Base-by-base conservation (phyloP, 208 protist species). In the Leptomonas pyrrhocoris region DNA sequence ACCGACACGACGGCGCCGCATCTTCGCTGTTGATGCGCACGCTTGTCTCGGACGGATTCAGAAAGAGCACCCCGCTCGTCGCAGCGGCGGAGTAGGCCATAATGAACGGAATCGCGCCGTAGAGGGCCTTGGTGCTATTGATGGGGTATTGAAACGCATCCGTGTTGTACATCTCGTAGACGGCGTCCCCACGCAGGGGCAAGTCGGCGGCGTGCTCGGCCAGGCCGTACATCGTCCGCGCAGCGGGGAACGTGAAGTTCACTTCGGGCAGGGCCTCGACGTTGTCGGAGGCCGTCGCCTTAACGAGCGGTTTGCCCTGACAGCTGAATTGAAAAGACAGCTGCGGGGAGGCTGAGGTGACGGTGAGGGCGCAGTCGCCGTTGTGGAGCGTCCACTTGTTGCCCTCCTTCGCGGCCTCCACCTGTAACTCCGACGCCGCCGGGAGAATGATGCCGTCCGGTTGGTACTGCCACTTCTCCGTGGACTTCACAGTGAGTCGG, bases 131-230 rank as follows among this genome's bases (percentile, higher is more conserved):
- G 9, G 90, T 88, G 74, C 95, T 93, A 70, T 99, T 92, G 2
- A 99, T 58, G 50, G 98, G 90, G 79, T 99, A 99, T 74, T 99
- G 86, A 76, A 99, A 99, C 7, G 99, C 96, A 72, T 99, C 99
- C 0, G 98, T 89, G 79, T 99, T 99, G 74, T 92, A 99, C 40
- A 99, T 83, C 28, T 96, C 79, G 78, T 99, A 99, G 9, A 92
- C 93, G 12, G 86, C 69, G 30, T 83, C 81, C 0, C 55, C 59
- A 12, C 88, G 82, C 5, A 99, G 77, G n/a, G 95, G 30, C 2
- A 99, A 62, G 62, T 92, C 81, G 28, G 87, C 92, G 1, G 97
- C 94, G 79, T 99, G 98, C 74, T 99, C 98, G 18, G 98, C 94
- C 38, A 99, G 93, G 43, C 98, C 98, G 76, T 98, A 99, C 9